Conservation (phyloP, 345 rosid genomes). For the Garcia nutans region DNA sequence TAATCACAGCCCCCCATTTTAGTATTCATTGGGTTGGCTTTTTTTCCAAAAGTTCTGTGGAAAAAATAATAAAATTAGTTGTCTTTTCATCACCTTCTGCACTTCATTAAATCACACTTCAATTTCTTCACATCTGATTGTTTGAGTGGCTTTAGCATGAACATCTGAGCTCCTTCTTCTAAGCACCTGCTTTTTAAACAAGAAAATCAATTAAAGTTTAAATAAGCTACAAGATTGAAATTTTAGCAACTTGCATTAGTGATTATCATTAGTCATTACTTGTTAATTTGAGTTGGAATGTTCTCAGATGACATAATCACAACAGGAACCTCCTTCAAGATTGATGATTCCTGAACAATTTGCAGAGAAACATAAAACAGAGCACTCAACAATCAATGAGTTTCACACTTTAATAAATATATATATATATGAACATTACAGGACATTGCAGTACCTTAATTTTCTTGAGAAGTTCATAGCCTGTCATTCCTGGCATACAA, state of each 20-base stretch:
- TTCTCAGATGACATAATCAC: conserved; percentile 88
- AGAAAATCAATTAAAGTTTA: neutral
- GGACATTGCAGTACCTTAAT: conserved; percentile 47
- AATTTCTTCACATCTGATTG: conserved; percentile 67
- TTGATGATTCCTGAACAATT: conserved; percentile 57
- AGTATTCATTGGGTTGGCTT: neutral
- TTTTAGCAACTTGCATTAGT: neutral
- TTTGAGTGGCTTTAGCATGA: conserved; percentile 84
- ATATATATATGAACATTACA: too few relatives aligned
- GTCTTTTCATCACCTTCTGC: conserved; percentile 21
- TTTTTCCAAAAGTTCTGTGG: neutral
- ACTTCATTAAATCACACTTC: conserved; percentile 47
- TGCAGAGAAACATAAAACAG: too few relatives aligned
- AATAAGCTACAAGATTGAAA: too few relatives aligned
- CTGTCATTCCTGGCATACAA: conserved; percentile 95
- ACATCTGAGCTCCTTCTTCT: conserved; percentile 85
- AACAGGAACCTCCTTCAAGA: conserved; percentile 73
- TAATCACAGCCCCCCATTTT: neutral
- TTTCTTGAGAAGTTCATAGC: conserved; percentile 78
- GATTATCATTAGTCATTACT: conserved; percentile 36
- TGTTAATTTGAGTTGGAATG: conserved; percentile 60
- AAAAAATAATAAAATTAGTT: neutral
- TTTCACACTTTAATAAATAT: too few relatives aligned
- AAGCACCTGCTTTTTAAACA: conserved; percentile 48
- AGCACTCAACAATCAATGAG: too few relatives aligned